Conservation (phyloP, 2,329 filamentous ascomycete genomes). For the Verticillium albo-atrum region DNA sequence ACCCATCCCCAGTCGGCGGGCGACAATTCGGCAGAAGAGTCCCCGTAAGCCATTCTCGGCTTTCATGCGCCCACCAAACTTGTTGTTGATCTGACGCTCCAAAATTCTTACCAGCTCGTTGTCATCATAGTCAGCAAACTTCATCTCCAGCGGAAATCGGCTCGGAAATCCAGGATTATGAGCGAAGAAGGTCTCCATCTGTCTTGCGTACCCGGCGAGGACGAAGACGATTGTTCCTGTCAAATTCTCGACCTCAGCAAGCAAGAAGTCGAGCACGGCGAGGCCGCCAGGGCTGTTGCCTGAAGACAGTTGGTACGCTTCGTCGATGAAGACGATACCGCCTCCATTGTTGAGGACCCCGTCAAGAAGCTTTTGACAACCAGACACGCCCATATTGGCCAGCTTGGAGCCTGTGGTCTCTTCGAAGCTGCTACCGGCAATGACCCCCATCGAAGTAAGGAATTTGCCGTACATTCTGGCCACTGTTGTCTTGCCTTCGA, state of each 20-base stretch:
- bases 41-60: conserved; percentile 55
- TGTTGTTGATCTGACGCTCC: conserved; percentile 44
- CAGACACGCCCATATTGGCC: conserved; percentile 55
- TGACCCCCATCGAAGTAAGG: conserved; percentile 54
- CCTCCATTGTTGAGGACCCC: conserved; percentile 53
- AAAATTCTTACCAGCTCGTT: conserved; percentile 61
- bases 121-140: conserved; percentile 67
- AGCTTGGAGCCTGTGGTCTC: conserved; percentile 67
- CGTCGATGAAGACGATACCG: conserved; percentile 72
- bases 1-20: conserved; percentile 55
- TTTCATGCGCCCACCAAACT: conserved; percentile 51
- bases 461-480: conserved; percentile 67
- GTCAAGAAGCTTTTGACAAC: conserved; percentile 46
- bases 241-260: conserved; percentile 69
- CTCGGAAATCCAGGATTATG: conserved; percentile 70
- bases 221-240: conserved; percentile 67
- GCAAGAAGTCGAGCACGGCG: conserved; percentile 64
- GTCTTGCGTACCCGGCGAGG: conserved; percentile 66
- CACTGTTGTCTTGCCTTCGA: conserved; percentile 63
- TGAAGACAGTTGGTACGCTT: conserved; percentile 69
- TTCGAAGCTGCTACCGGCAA: conserved; percentile 56
- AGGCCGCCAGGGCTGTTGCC: conserved; percentile 52
- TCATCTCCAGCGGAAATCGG: conserved; percentile 61
- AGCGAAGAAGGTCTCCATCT: conserved; percentile 73
- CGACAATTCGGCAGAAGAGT: conserved; percentile 59